These are phyloP conservation scores for Cenchrus americanus DNA, from an alignment of 176 grass and related monocot species.

Conservation along the genomic window DNA sequence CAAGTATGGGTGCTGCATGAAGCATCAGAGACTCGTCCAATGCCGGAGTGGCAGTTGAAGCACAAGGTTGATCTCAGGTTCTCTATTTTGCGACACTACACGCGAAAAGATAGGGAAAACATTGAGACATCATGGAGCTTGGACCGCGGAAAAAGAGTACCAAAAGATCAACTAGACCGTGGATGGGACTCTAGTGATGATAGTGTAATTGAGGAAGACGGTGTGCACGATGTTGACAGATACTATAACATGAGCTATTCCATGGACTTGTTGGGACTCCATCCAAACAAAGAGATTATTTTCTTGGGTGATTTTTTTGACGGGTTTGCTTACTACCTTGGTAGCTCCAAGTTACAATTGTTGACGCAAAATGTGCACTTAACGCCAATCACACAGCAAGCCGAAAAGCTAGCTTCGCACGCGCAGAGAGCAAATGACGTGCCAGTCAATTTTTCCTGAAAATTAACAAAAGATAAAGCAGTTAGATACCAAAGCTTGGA, in stretches of 20 bases:
- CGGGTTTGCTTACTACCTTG: conserved; percentile 24
- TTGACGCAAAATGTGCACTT: no score
- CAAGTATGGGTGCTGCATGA: no score
- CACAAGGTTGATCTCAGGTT: neutral
- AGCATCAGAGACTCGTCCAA: no score
- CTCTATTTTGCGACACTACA: neutral
- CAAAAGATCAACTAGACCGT: no score
- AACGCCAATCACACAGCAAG: no score
- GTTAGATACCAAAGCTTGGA: no score
- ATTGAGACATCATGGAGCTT: neutral
- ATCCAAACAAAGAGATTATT: conserved; percentile 20
- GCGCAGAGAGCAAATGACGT: no score
- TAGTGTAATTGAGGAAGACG: neutral
- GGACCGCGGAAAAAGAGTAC: neutral
- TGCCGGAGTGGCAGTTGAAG: conserved; percentile 4
- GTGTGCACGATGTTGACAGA: no score
- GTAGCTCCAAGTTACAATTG: conserved; percentile 21
- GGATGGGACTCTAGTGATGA: conserved; percentile 34
- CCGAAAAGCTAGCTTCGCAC: no score
- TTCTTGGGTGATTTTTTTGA: neutral
- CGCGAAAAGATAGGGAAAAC: neutral
- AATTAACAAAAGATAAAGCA: no score
- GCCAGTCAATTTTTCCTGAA: no score
- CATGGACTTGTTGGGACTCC: neutral
- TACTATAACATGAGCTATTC: neutral